These are phyloP conservation scores for Dendrocalamus sinicus DNA, from an alignment of 176 grass and related monocot species.

Conservation along the genomic window DNA sequence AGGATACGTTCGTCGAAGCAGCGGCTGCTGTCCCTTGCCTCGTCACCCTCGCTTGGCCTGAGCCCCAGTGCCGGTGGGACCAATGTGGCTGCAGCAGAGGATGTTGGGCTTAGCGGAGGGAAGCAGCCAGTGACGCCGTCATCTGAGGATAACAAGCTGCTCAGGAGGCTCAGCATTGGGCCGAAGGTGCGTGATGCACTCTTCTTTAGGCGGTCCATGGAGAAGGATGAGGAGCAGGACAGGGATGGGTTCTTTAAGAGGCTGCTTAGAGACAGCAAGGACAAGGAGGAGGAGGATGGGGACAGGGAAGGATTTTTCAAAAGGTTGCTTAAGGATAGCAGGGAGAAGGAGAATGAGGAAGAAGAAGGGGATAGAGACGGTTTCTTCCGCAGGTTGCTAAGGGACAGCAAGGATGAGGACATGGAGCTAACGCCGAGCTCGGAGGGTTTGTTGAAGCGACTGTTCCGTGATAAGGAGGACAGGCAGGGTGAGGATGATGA, in stretches of 20 bases:
- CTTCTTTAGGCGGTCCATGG: conserved; percentile 79
- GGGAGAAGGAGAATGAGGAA: conserved; percentile 63
- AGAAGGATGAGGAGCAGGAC: conserved; percentile 85
- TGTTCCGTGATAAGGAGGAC: conserved; percentile 76
- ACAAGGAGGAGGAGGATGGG: conserved; percentile 80
- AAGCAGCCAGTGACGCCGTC: conserved; percentile 57
- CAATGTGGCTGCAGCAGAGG: conserved; percentile 46
- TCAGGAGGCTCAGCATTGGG: conserved; percentile 84
- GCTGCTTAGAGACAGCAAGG: conserved; percentile 79
- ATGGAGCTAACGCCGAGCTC: conserved; percentile 62
- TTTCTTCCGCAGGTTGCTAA: conserved; percentile 63
- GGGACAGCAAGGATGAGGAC: conserved; percentile 77
- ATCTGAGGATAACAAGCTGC: conserved; percentile 89
- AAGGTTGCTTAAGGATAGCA: conserved; percentile 75
- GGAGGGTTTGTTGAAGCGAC: conserved; percentile 68
- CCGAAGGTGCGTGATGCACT: conserved; percentile 83
- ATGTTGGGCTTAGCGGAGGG: conserved; percentile 44
- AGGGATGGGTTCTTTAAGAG: conserved; percentile 94
- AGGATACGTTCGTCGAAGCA: conserved; percentile 92
- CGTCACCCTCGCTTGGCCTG: conserved; percentile 61
- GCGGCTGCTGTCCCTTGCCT: conserved; percentile 73
- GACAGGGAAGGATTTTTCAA: conserved; percentile 84
- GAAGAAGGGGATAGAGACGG: conserved; percentile 72
- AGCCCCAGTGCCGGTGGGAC: conserved; percentile 39
- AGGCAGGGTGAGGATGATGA: conserved; percentile 74